These are phyloP conservation scores for Annulohypoxylon bovei DNA, from an alignment of 495 filamentous ascomycete species.

Conservation along the genomic window DNA sequence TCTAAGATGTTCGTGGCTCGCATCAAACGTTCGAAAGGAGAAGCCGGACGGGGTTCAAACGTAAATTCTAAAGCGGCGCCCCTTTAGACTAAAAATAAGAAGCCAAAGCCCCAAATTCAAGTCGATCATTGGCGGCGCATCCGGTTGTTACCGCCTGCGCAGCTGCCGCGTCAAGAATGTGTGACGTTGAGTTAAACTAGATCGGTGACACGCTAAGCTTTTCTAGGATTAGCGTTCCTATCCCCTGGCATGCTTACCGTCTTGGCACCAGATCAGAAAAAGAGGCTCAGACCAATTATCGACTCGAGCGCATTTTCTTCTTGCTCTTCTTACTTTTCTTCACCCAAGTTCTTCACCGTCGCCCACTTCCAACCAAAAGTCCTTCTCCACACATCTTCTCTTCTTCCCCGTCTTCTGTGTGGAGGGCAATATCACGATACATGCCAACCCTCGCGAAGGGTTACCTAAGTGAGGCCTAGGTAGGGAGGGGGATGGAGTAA, in stretches of 20 bases:
- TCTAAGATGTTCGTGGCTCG: slow-evolving; percentile 32
- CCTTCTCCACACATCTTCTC: slow-evolving; percentile 24
- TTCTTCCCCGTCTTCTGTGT: neutral
- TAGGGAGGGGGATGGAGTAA: slow-evolving; percentile 1
- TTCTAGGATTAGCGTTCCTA: neutral
- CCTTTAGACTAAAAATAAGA: slow-evolving; percentile 28
- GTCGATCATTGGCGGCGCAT: slow-evolving; percentile 36
- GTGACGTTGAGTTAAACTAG: slow-evolving; percentile 47
- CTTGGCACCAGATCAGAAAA: slow-evolving; percentile 40
- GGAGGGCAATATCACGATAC: slow-evolving; percentile 32
- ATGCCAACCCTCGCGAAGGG: slow-evolving; percentile 14
- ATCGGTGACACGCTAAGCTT: slow-evolving; percentile 32
- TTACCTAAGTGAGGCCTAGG: neutral
- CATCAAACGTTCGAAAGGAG: slow-evolving; percentile 14
- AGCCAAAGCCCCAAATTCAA: slow-evolving; percentile 17
- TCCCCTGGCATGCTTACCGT: slow-evolving; percentile 35
- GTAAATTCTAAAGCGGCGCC: slow-evolving; percentile 39
- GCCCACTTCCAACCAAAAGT: slow-evolving; percentile 32
- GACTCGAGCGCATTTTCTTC: slow-evolving; percentile 6
- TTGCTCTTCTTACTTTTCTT: neutral
- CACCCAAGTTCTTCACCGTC: slow-evolving; percentile 43
- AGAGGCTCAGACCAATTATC: slow-evolving; percentile 19
- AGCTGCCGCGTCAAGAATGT: slow-evolving; percentile 25
- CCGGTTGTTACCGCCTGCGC: slow-evolving; percentile 40
- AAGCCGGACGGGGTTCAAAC: slow-evolving; percentile 30